Percentiles rank a stretch among this genome's conserved stretches.
Conservation (phyloP, 805 yeast species). For the Myxozyma mucilagina region DNA sequence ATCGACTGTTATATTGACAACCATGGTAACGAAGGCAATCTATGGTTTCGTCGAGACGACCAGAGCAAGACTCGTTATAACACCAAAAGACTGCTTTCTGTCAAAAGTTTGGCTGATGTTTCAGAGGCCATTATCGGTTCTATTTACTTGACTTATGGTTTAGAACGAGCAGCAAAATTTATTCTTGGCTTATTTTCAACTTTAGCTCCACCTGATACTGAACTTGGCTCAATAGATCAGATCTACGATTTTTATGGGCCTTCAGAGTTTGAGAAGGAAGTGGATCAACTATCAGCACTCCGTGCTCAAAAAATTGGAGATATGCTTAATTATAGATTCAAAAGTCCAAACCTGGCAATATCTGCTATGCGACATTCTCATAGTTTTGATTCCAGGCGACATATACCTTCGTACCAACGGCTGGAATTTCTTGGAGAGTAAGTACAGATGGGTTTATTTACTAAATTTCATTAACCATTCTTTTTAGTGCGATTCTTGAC, state of each 20-base stretch:
- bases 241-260: neutral
- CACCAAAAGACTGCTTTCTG: neutral
- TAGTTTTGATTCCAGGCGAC: neutral
- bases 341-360: neutral
- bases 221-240: neutral
- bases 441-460: neutral
- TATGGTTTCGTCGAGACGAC: neutral
- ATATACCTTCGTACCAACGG: neutral
- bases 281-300: neutral
- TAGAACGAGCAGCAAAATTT: neutral
- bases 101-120: constrained; percentile 1
- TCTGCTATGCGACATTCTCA: neutral
- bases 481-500: neutral
- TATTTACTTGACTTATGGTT: neutral
- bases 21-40: neutral
- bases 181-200: neutral
- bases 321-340: neutral
- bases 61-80: neutral
- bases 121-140: constrained; percentile 1
- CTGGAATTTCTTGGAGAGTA: constrained; percentile 5
- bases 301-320: neutral
- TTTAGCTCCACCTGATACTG: neutral
- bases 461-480: no score
- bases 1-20: neutral
- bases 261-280: neutral